Conservation (phyloP, 345 rosid genomes). For the Nasturtium officinale region DNA sequence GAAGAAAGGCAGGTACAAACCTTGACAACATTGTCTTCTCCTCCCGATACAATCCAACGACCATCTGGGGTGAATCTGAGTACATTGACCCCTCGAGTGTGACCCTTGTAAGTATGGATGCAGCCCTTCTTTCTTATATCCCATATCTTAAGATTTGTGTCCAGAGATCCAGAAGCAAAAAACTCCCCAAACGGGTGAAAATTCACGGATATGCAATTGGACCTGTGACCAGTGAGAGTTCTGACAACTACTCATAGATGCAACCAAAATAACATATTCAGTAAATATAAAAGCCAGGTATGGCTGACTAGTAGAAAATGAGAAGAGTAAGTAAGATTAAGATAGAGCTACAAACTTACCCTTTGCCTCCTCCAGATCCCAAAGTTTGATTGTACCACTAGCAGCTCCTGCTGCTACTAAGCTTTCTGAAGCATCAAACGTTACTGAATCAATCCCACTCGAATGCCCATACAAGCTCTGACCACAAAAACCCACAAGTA, state of each 20-base stretch:
- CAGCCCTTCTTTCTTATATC: constrained; percentile 98
- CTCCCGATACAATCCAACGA: constrained; percentile 99
- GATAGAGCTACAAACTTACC: constrained; percentile 53
- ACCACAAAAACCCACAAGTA: constrained; percentile 30
- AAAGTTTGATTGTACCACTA: constrained; percentile 93
- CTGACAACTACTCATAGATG: constrained; percentile 68
- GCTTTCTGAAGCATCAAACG: constrained; percentile 88
- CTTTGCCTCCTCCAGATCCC: constrained; percentile 99
- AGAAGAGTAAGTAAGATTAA: not conserved
- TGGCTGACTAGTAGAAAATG: not conserved
- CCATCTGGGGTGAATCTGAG: constrained; percentile 99
- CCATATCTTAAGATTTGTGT: constrained; percentile 99
- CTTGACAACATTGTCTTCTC: constrained; percentile 96
- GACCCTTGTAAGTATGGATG: constrained; percentile 99
- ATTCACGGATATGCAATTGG: constrained; percentile 90
- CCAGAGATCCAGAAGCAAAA: constrained; percentile 97
- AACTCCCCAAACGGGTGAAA: constrained; percentile 99
- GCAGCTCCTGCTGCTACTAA: constrained; percentile 98
- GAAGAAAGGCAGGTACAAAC: constrained; percentile 47
- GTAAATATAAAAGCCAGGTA: not conserved
- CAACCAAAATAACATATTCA: constrained; percentile 19
- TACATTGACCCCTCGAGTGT: constrained; percentile 96
- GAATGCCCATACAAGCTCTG: constrained; percentile 96
- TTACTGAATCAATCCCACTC: constrained; percentile 95
- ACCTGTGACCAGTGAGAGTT: constrained; percentile 94